A percentile compares a stretch with the other conserved stretches of the same genome.
These are phyloP conservation scores for Solidago caesia DNA, from an alignment of 129 eudicot genomes.

Conservation along the genomic window DNA sequence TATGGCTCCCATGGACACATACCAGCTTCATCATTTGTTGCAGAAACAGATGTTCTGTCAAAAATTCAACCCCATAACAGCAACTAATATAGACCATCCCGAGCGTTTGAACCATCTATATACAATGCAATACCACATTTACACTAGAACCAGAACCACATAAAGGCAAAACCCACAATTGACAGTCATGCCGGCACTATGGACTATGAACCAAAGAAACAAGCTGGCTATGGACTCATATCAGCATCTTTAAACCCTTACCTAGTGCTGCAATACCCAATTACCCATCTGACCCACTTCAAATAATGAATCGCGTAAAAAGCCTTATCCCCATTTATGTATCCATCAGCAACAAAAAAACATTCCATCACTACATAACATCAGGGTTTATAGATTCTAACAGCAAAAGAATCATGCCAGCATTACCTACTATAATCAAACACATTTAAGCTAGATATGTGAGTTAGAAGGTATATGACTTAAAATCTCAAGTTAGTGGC, in stretches of 20 bases:
- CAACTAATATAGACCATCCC: background rate
- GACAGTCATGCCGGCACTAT: background rate
- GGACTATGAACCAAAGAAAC: background rate
- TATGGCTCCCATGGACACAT: too few species aligned
- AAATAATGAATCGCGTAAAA: background rate
- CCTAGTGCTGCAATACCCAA: background rate
- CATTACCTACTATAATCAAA: background rate
- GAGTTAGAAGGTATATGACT: background rate
- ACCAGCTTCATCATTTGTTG: too few species aligned
- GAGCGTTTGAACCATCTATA: background rate
- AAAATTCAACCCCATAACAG: too few species aligned
- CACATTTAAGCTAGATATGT: background rate
- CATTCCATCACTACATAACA: background rate
- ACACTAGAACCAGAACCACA: background rate
- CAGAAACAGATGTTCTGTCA: too few species aligned
- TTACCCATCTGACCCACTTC: background rate
- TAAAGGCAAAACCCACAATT: background rate
- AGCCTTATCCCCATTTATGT: too few species aligned
- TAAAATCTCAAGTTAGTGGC: background rate
- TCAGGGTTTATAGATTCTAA: background rate
- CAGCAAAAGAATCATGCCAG: background rate
- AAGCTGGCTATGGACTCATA: background rate
- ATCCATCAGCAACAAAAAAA: background rate
- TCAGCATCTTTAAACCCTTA: background rate
- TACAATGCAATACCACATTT: background rate